Base-by-base conservation (phyloP, 2,329 filamentous ascomycete species). In the Pestalotiopsis sp. region DNA sequence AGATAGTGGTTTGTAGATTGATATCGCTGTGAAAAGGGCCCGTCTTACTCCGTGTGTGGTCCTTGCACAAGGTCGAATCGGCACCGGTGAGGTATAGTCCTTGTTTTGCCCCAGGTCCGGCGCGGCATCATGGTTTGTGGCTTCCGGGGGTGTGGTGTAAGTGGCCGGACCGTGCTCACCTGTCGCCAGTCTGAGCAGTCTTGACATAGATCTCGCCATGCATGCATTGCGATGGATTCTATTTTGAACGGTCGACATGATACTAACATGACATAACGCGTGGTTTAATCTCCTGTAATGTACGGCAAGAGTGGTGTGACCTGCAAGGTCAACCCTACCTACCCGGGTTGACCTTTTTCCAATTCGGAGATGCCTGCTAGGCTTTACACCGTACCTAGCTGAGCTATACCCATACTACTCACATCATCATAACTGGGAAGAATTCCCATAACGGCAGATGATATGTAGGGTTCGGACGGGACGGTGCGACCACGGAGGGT, bases 221-320 rank as follows among this genome's bases (percentile, higher is more conserved):
- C 23, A 61, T 49, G 41, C 59, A 17, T 17, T 27, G 31, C 27
- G 12, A 39, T 39, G 31, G 7, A 62, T 62, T 27, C 27, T 36
- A 62, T 62, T 59, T 59, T 36, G 23, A 27, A 27, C 12, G 23
- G 11, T 27, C 4, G 9, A 25, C 13, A 66, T 66, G 64, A 66
- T 45, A 57, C 23, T 25, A 25, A 38, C 49, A 66, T 66, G 64
- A 66, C 64, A 66, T 66, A 58, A 66, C 57, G 57, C 57, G 6
- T 36, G 57, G 11, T 66, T 27, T 52, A 63, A 23, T 27, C 20
- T 25, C n/a, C 9, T 31, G 13, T 17, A 14, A 36, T 56, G 63
- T 39, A 25, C 63, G 7, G 20, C 49, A 23, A 63, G 63, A 41
- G 20, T 62, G 59, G 59, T 62, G 59, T 39, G 31, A 39, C 59